phyloP scores from a whole-genome alignment of 768 basidiomycete genomes.

The Gloeophyllum trabeum region DNA sequence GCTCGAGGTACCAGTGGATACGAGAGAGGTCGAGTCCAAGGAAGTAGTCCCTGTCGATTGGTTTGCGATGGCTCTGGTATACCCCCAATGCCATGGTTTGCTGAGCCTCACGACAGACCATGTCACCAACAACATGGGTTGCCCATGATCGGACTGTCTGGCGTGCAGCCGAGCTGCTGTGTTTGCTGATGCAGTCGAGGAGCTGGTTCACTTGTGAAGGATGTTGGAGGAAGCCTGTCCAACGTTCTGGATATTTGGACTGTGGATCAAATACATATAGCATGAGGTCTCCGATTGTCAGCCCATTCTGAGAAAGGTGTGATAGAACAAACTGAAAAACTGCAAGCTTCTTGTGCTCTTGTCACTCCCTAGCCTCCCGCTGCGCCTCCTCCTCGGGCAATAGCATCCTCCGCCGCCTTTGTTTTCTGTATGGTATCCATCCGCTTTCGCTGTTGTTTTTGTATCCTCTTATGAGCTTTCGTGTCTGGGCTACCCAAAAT shows the following conservation, averaged over 20 bases:
- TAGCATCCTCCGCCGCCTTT: background rate
- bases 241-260: conserved; percentile 8
- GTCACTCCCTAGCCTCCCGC: background rate
- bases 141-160: background rate
- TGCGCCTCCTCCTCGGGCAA: background rate
- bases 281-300: conserved; percentile 12
- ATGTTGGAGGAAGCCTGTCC: conserved; percentile 13
- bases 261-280: conserved; percentile 17
- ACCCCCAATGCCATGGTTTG: background rate
- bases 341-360: conserved; percentile 1
- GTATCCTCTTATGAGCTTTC: no score
- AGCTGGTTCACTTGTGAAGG: conserved; percentile 4
- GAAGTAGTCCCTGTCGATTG: background rate
- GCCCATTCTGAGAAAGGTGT: conserved; percentile 1
- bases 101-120: background rate
- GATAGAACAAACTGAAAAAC: conserved; percentile 5
- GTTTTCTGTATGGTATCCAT: background rate
- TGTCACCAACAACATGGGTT: background rate
- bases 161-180: background rate
- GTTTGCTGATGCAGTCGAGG: conserved; percentile 12
- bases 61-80: background rate
- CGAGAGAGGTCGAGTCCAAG: background rate
- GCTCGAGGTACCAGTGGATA: background rate
- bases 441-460: no score
- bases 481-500: no score